phyloP scores from a whole-genome alignment of 1,284 basidiomycete species.

The Trichosporon inkin region DNA sequence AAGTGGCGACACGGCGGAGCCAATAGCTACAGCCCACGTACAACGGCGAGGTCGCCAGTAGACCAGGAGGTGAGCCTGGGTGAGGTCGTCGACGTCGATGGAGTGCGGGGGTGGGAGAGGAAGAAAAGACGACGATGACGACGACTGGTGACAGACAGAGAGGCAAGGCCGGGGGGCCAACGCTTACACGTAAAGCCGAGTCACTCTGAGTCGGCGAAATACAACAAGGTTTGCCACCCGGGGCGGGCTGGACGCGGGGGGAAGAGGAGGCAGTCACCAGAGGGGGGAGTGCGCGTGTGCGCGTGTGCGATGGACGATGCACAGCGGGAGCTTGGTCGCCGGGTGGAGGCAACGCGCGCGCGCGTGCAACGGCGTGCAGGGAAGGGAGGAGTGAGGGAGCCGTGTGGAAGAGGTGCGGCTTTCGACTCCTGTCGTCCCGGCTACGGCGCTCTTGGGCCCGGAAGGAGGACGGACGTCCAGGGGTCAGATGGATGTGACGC shows the following conservation, averaged over 20 bases:
- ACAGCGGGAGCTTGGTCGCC: too few species aligned
- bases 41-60: neutral
- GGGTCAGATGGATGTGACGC: neutral
- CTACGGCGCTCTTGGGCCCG: neutral
- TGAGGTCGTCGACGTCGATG: too few species aligned
- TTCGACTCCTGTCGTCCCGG: neutral
- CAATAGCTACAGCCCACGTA: neutral
- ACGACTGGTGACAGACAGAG: neutral
- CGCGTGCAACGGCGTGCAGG: neutral
- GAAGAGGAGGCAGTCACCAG: neutral
- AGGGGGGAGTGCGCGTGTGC: neutral
- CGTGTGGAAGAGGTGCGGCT: neutral
- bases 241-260: neutral
- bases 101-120: neutral
- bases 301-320: neutral
- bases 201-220: neutral
- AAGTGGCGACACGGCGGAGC: neutral
- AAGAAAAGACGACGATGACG: neutral
- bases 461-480: neutral
- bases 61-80: neutral
- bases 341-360: too few species aligned
- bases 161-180: neutral
- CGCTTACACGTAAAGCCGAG: conserved; percentile 1
- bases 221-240: neutral
- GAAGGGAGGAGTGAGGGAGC: neutral